Conservation (phyloP, 345 rosid species). For the Melaleuca alternifolia region DNA sequence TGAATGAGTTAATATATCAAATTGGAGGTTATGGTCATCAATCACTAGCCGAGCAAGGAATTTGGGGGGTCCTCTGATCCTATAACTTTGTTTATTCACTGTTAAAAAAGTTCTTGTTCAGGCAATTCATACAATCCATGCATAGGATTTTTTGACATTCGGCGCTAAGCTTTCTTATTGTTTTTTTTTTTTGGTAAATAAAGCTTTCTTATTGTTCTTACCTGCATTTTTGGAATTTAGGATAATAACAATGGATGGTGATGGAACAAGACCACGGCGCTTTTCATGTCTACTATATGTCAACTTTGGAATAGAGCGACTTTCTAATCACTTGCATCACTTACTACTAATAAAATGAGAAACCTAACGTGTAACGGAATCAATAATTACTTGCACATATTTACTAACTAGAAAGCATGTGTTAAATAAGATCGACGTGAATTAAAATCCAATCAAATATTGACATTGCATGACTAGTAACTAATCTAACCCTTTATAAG, state of each 20-base stretch:
- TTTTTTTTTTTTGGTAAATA: too few relatives aligned
- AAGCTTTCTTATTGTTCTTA: background rate
- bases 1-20: background rate
- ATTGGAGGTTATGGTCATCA: background rate
- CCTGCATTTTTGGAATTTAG: background rate
- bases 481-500: background rate
- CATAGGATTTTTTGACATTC: background rate
- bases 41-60: background rate
- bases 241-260: background rate
- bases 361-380: too few relatives aligned
- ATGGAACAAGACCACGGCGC: background rate
- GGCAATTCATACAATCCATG: background rate
- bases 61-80: background rate
- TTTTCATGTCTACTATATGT: background rate
- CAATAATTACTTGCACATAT: background rate
- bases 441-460: background rate
- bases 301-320: background rate
- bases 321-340: background rate
- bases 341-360: background rate
- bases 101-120: background rate
- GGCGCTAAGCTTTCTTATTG: background rate
- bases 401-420: background rate
- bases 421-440: background rate
- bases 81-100: background rate
- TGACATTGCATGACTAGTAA: background rate